A percentile compares a stretch with the other conserved stretches of the same genome.
phyloP scores from a whole-genome alignment of 495 filamentous ascomycete species.

The Letharia columbiana region DNA sequence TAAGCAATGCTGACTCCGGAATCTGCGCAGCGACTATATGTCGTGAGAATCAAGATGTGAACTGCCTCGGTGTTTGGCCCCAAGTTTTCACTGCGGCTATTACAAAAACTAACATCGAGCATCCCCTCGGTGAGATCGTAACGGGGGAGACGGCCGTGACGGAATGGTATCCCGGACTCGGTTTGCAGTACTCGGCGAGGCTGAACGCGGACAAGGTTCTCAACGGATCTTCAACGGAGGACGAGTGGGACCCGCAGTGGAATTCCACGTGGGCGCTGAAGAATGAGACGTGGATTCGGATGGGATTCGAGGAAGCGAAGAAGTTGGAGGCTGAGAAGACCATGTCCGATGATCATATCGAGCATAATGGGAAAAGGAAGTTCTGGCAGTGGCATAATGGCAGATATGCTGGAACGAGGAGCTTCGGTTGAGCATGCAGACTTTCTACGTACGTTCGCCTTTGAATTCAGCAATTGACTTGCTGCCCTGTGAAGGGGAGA shows the following conservation, averaged over 20 bases:
- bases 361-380: not conserved
- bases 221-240: slow-evolving; percentile 1
- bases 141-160: not conserved
- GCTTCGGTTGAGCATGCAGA: not conserved
- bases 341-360: not conserved
- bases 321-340: not conserved
- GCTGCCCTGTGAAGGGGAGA: too few species aligned
- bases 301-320: slow-evolving; percentile 3
- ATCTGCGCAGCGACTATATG: slow-evolving; percentile 1
- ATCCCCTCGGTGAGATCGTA: slow-evolving; percentile 14
- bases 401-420: not conserved
- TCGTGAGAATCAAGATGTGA: slow-evolving; percentile 1
- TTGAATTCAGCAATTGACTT: not conserved
- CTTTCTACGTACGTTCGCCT: not conserved
- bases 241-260: slow-evolving; percentile 18
- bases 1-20: too few species aligned
- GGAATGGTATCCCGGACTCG: slow-evolving; percentile 7
- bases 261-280: slow-evolving; percentile 17
- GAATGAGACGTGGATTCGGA: slow-evolving; percentile 5
- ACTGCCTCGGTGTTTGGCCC: slow-evolving; percentile 22
- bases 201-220: slow-evolving; percentile 13
- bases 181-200: slow-evolving; percentile 18
- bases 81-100: slow-evolving; percentile 16
- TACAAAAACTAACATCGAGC: slow-evolving; percentile 15
- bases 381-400: not conserved